Evolutionary conservation across 164 flowering plant species (phyloP).

Genomic region (Sedum album): DNA sequence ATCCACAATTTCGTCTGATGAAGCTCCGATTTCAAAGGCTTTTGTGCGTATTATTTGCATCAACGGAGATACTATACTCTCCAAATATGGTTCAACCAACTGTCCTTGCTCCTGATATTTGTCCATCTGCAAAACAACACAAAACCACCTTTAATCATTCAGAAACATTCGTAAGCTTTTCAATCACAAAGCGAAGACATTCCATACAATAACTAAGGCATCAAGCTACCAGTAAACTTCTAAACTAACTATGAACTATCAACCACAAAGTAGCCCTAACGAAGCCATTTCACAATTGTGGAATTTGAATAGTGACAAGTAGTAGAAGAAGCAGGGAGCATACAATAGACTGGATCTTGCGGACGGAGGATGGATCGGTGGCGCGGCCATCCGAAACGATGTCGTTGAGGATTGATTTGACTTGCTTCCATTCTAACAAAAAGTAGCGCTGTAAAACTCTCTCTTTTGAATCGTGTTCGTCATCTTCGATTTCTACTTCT

Average conservation of each 20-base stretch:
- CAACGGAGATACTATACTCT: slow-evolving; percentile 74
- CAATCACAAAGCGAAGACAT: too few species aligned
- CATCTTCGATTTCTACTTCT: slow-evolving; percentile 40
- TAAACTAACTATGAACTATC: neutral
- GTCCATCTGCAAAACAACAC: slow-evolving; percentile 54
- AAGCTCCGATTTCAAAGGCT: slow-evolving; percentile 46
- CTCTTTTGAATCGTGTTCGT: slow-evolving; percentile 71
- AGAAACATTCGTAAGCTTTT: too few species aligned
- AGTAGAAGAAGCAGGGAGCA: slow-evolving; percentile 9
- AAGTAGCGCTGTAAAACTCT: slow-evolving; percentile 65
- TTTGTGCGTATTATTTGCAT: slow-evolving; percentile 71
- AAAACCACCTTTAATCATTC: too few species aligned
- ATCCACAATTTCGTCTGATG: slow-evolving; percentile 51
- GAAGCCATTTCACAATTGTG: neutral
- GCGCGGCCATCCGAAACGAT: slow-evolving; percentile 60
- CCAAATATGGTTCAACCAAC: slow-evolving; percentile 83
- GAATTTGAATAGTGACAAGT: neutral
- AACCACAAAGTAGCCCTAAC: too few species aligned
- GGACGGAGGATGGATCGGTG: slow-evolving; percentile 51
- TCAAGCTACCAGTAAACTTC: too few species aligned
- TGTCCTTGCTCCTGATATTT: slow-evolving; percentile 95
- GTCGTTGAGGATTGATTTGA: slow-evolving; percentile 68
- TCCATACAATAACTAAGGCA: too few species aligned
- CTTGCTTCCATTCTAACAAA: slow-evolving; percentile 74
- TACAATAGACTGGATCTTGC: slow-evolving; percentile 86